phyloP scores from a whole-genome alignment of 176 grass and related monocot species.

The Ananas comosus region DNA sequence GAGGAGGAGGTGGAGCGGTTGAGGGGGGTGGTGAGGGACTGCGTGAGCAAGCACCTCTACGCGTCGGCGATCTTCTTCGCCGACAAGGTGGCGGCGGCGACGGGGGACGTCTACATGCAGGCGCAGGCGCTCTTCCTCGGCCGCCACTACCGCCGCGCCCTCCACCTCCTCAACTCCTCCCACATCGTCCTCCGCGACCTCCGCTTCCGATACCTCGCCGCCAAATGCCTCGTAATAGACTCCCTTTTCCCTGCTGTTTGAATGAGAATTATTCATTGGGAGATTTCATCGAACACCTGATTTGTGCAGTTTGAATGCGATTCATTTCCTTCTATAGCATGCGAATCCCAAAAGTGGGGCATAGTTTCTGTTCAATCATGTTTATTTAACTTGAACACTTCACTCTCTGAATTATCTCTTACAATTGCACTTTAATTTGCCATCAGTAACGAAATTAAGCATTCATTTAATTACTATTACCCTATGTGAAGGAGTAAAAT shows the following conservation, averaged over 20 bases:
- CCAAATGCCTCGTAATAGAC: constrained; percentile 74
- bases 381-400: too few species aligned
- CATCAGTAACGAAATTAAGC: too few species aligned
- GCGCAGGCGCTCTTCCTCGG: constrained; percentile 80
- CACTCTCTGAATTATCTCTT: too few species aligned
- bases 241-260: not conserved
- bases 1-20: constrained; percentile 79
- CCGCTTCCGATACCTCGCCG: constrained; percentile 84
- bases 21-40: constrained; percentile 75
- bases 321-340: too few species aligned
- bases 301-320: not conserved
- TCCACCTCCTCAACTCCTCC: constrained; percentile 80
- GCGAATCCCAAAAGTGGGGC: too few species aligned
- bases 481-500: too few species aligned
- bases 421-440: too few species aligned
- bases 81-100: constrained; percentile 68
- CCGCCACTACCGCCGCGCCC: constrained; percentile 70
- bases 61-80: constrained; percentile 84
- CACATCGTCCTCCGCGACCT: constrained; percentile 59
- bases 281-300: not conserved
- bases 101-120: constrained; percentile 86
- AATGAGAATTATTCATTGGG: not conserved
- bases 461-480: too few species aligned
- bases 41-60: constrained; percentile 88
- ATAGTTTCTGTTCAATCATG: too few species aligned